Conservation (phyloP, 768 basidiomycete genomes). For the Xanthoconium stramineum region DNA sequence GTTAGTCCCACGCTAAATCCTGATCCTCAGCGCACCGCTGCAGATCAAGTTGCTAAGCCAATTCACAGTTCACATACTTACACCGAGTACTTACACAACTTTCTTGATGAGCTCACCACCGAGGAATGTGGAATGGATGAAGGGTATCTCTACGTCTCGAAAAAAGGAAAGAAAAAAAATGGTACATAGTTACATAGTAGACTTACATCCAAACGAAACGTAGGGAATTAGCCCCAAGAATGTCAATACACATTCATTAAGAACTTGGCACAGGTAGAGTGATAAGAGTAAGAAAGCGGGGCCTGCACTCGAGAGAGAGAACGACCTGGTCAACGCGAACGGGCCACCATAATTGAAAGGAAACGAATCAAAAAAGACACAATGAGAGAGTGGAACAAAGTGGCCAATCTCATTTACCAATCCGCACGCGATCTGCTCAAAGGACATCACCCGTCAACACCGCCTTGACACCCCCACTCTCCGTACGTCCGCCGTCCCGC, state of each 20-base stretch:
- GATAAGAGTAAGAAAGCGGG: slow-evolving; percentile 10
- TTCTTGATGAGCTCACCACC: too few relatives aligned
- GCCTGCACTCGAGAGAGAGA: slow-evolving; percentile 5
- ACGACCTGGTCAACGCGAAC: not conserved
- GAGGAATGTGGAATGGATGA: slow-evolving; percentile 1
- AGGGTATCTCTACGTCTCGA: slow-evolving; percentile 28
- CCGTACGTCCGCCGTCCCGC: slow-evolving; percentile 77
- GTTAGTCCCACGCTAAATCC: too few relatives aligned
- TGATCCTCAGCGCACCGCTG: too few relatives aligned
- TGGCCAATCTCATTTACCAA: slow-evolving; percentile 7
- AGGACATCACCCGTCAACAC: slow-evolving; percentile 46
- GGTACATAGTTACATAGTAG: slow-evolving; percentile 25
- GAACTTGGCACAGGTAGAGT: slow-evolving; percentile 7
- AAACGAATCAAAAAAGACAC: slow-evolving; percentile 2
- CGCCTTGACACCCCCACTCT: slow-evolving; percentile 83
- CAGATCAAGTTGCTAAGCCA: too few relatives aligned
- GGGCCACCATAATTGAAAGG: slow-evolving; percentile 8
- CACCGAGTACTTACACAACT: not conserved
- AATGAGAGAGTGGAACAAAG: not conserved
- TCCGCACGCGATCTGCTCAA: slow-evolving; percentile 9
- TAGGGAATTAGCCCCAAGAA: slow-evolving; percentile 1
- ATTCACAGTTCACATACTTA: too few relatives aligned
- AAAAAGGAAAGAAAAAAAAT: not conserved
- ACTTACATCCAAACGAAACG: slow-evolving; percentile 15
- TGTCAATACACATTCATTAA: slow-evolving; percentile 22